phyloP scores from a whole-genome alignment of 305 asterid species.

The Fraxinus dipetala region DNA sequence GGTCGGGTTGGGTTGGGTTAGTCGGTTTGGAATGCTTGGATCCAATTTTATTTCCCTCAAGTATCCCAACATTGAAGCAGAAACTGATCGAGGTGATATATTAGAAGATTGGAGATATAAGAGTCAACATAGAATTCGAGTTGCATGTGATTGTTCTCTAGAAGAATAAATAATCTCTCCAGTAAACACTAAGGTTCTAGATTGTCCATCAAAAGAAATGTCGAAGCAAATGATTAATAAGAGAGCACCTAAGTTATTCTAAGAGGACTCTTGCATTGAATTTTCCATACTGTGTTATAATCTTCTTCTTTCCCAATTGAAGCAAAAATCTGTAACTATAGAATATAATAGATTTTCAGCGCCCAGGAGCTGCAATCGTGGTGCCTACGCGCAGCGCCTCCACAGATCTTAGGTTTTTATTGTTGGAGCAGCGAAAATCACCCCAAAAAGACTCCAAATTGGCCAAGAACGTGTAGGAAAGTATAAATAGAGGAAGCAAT shows the following conservation, averaged over 20 bases:
- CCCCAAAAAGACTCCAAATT: no score
- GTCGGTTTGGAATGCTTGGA: no score
- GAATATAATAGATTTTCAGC: background rate
- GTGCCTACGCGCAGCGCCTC: no score
- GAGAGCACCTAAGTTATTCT: background rate
- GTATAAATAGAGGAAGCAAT: no score
- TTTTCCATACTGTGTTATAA: background rate
- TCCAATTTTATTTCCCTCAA: no score
- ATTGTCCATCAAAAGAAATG: background rate
- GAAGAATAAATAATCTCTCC: background rate
- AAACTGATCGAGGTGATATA: background rate
- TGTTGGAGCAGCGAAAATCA: no score
- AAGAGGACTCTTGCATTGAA: background rate
- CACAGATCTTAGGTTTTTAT: no score
- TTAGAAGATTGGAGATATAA: background rate
- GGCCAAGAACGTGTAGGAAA: no score
- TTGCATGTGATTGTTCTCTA: background rate
- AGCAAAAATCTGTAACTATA: slow-evolving; percentile 14
- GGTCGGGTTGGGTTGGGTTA: no score
- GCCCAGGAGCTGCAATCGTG: no score
- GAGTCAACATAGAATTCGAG: background rate
- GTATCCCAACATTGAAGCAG: no score
- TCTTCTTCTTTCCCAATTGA: slow-evolving; percentile 14
- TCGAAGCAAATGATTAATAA: background rate
- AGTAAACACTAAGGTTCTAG: background rate